Conservation (phyloP, 176 grass and related monocot species). For the Cenchrus purpureus region DNA sequence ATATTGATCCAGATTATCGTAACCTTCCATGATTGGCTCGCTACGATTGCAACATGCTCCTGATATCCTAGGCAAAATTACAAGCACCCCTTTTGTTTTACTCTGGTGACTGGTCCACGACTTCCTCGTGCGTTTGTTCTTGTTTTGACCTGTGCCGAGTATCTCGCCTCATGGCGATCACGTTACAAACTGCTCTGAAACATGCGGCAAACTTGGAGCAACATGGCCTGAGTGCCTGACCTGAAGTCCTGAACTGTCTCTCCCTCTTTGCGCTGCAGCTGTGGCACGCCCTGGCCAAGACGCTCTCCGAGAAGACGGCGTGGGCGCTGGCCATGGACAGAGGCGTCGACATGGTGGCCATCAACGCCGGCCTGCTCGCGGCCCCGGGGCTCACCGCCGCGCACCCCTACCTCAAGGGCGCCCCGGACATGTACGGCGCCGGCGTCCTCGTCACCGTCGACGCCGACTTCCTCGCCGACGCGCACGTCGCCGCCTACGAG, state of each 20-base stretch:
- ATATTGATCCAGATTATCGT: background rate
- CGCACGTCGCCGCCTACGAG: constrained; percentile 83
- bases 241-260: no score
- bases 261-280: constrained; percentile 40
- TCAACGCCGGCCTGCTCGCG: constrained; percentile 73
- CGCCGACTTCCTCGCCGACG: constrained; percentile 70
- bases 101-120: background rate
- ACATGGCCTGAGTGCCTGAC: background rate
- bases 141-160: background rate
- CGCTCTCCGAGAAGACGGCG: constrained; percentile 89
- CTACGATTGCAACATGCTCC: background rate
- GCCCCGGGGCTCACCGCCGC: constrained; percentile 46
- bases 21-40: background rate
- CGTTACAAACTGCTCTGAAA: background rate
- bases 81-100: background rate
- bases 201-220: background rate
- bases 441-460: constrained; percentile 93
- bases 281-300: constrained; percentile 93
- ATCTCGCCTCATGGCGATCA: background rate
- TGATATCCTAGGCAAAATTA: constrained; percentile 6
- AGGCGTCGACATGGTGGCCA: constrained; percentile 88
- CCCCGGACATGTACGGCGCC: constrained; percentile 74
- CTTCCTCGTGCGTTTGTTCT: background rate
- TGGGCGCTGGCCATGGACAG: constrained; percentile 98
- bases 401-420: constrained; percentile 77